Percentiles rank a stretch among this genome's conserved stretches.
phyloP scores from a whole-genome alignment of 495 filamentous ascomycete genomes.

The Annulohypoxylon stygium region DNA sequence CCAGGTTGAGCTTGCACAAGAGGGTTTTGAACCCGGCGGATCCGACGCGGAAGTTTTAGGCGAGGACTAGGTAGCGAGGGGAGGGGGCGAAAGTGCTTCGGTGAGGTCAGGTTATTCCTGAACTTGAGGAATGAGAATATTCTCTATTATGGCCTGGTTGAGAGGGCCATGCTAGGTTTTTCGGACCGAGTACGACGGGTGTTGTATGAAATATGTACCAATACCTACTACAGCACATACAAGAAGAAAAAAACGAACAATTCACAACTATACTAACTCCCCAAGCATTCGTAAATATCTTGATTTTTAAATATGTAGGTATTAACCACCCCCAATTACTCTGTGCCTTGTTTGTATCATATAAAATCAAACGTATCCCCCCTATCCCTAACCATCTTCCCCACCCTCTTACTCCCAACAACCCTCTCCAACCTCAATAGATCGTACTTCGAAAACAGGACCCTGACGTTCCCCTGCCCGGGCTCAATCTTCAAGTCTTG shows the following conservation, averaged over 20 bases:
- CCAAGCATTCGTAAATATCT: not conserved
- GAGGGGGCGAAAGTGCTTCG: not conserved
- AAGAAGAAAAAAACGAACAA: constrained; percentile 30
- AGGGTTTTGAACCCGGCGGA: not conserved
- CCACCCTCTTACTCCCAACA: constrained; percentile 81
- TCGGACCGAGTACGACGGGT: not conserved
- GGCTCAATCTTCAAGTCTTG: constrained; percentile 63
- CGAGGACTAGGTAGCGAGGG: not conserved
- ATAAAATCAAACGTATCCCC: constrained; percentile 94
- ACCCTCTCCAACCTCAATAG: constrained; percentile 87
- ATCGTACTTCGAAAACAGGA: constrained; percentile 90
- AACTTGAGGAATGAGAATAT: not conserved
- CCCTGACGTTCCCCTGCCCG: constrained; percentile 70
- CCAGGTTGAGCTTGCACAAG: constrained; percentile 49
- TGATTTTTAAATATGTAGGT: not conserved
- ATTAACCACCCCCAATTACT: not conserved
- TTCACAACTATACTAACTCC: not conserved
- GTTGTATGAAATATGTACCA: constrained; percentile 36
- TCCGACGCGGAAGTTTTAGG: not conserved
- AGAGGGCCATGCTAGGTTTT: not conserved
- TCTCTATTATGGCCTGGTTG: not conserved
- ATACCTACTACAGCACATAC: constrained; percentile 27
- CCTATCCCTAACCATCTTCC: constrained; percentile 78
- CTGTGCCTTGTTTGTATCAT: constrained; percentile 36
- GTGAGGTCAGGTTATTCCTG: too few relatives aligned